These are phyloP conservation scores for Colletotrichum sp. DNA, from an alignment of 2,329 filamentous ascomycete species.

Conservation along the genomic window DNA sequence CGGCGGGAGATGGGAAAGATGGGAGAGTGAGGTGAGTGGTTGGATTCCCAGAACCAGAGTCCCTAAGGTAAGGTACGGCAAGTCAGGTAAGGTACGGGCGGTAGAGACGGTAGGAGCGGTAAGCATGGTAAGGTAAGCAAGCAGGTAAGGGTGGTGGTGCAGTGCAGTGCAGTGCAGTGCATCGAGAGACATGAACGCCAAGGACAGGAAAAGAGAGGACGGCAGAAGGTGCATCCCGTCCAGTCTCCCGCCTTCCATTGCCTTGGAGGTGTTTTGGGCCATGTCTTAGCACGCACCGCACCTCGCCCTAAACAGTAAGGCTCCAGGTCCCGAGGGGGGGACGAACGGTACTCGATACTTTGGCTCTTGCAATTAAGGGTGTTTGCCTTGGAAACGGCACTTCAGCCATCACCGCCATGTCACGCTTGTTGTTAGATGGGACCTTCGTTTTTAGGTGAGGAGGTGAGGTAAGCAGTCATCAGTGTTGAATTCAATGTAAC, in stretches of 20 bases:
- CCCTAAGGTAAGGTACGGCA: background rate
- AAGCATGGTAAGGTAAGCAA: background rate
- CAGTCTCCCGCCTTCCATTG: background rate
- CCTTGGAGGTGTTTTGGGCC: background rate
- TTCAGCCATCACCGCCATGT: background rate
- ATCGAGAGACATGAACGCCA: background rate
- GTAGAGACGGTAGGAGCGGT: background rate
- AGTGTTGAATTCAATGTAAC: background rate
- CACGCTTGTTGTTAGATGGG: background rate
- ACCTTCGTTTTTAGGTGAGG: background rate
- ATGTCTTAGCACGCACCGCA: slow-evolving; percentile 8
- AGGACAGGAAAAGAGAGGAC: background rate
- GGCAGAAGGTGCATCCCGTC: background rate
- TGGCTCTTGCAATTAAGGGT: background rate
- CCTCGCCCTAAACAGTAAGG: slow-evolving; percentile 7
- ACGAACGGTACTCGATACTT: background rate
- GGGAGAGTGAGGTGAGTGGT: background rate
- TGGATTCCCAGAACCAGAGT: background rate
- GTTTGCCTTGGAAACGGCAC: background rate
- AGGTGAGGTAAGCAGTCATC: background rate
- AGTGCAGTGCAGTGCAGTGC: background rate
- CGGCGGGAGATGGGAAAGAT: background rate
- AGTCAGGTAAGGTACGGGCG: background rate
- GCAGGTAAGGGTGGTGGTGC: background rate
- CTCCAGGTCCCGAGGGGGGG: background rate